Conservation (phyloP, 202 grass and related monocot genomes). For the Dendrocalamus latiflorus region DNA sequence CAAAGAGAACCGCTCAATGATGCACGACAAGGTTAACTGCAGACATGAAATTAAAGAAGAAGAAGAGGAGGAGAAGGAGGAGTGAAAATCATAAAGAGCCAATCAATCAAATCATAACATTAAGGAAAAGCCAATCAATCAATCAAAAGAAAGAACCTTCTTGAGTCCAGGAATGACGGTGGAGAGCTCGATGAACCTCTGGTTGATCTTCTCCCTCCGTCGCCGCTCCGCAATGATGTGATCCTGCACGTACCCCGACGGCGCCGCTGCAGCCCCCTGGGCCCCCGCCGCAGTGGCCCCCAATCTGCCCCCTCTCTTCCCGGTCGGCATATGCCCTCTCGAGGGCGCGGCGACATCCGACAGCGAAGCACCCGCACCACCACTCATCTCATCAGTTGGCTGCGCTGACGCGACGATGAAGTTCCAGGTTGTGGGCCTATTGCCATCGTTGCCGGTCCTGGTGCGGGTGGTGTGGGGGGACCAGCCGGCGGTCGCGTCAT, state of each 20-base stretch:
- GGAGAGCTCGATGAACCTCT: conserved; percentile 78
- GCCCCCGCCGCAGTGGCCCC: neutral
- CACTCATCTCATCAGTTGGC: neutral
- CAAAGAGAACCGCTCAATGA: neutral
- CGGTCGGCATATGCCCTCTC: neutral
- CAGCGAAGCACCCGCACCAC: neutral
- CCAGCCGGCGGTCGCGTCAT: conserved; percentile 19
- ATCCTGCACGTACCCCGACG: conserved; percentile 47
- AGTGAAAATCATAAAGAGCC: neutral
- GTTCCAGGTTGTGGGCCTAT: conserved; percentile 42
- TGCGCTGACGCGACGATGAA: conserved; percentile 38
- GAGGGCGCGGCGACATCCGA: neutral
- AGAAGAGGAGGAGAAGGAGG: neutral
- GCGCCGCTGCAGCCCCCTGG: neutral
- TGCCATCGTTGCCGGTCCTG: neutral
- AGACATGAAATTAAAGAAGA: conserved; percentile 10
- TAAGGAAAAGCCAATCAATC: too few species aligned
- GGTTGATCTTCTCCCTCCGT: conserved; percentile 79
- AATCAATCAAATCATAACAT: neutral
- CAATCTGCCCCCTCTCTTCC: neutral
- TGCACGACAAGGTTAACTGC: neutral
- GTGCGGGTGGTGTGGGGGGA: conserved; percentile 24
- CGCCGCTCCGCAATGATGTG: conserved; percentile 81
- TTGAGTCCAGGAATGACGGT: conserved; percentile 73
- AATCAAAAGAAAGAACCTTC: conserved; percentile 42